Evolutionary conservation across 1,284 basidiomycete genomes (phyloP).

Genomic region (Moesziomyces sp.): DNA sequence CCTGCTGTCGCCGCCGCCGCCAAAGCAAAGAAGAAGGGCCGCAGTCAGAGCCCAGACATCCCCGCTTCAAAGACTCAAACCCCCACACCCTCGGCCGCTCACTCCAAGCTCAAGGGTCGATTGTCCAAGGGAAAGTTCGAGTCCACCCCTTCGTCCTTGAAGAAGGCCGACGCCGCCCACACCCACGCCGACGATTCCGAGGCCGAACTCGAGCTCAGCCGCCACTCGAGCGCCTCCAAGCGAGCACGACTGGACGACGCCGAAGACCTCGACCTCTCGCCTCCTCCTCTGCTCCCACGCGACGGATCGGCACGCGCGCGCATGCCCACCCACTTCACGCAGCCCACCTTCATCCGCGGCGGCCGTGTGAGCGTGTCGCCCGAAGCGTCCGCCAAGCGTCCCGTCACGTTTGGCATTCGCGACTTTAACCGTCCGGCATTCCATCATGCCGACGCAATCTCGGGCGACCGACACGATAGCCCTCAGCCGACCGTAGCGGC

Average conservation of each 20-base stretch:
- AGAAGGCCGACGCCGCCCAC: neutral
- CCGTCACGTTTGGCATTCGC: conserved; percentile 27
- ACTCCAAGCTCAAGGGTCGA: conserved; percentile 27
- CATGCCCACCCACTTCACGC: conserved; percentile 39
- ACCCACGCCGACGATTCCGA: conserved; percentile 29
- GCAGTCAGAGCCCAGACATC: conserved; percentile 37
- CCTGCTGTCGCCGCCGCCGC: conserved; percentile 11
- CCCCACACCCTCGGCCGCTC: conserved; percentile 9
- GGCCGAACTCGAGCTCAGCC: conserved; percentile 15
- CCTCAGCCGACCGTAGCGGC: too few species aligned
- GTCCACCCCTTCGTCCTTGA: neutral
- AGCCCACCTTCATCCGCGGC: conserved; percentile 48
- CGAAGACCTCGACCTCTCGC: conserved; percentile 36
- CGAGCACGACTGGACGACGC: conserved; percentile 19
- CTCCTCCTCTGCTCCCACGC: conserved; percentile 47
- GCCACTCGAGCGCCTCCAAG: conserved; percentile 11
- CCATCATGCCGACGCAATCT: conserved; percentile 2
- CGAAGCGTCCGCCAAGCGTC: conserved; percentile 31
- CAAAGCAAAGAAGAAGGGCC: conserved; percentile 44
- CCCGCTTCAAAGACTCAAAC: conserved; percentile 17
- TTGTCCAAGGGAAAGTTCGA: conserved; percentile 22
- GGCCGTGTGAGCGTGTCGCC: conserved; percentile 48
- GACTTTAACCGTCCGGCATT: conserved; percentile 11
- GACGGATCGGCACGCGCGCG: conserved; percentile 30
- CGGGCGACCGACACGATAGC: neutral